These are phyloP conservation scores for Macrotyloma uniflorum DNA, from an alignment of 306 rosid genomes.

Conservation along the genomic window DNA sequence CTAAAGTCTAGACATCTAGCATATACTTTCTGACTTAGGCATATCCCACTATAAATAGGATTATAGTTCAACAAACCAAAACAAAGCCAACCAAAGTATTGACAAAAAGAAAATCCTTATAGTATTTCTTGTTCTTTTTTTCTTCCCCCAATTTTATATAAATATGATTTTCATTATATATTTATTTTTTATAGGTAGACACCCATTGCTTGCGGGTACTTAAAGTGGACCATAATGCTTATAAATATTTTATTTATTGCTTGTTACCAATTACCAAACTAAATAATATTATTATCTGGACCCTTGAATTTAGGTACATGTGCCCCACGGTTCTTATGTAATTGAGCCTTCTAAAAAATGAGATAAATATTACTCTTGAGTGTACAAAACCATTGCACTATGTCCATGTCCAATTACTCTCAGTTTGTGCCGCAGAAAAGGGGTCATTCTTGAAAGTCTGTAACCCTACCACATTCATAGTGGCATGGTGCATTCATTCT, in stretches of 20 bases:
- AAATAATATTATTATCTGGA: background rate
- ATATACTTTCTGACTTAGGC: slow-evolving; percentile 16
- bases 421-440: slow-evolving; percentile 26
- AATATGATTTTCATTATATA: no score
- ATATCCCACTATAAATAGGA: background rate
- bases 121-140: no score
- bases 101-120: slow-evolving; percentile 31
- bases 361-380: no score
- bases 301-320: slow-evolving; percentile 14
- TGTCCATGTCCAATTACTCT: background rate
- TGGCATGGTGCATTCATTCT: background rate
- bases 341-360: slow-evolving; percentile 25
- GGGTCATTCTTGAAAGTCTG: background rate
- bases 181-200: no score
- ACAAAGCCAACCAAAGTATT: slow-evolving; percentile 15
- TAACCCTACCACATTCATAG: background rate
- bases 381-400: background rate
- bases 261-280: background rate
- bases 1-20: slow-evolving; percentile 24
- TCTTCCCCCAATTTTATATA: no score
- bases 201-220: no score
- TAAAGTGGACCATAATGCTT: background rate
- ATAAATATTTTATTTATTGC: background rate
- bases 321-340: slow-evolving; percentile 39
- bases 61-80: slow-evolving; percentile 38